Evolutionary conservation across 1,284 basidiomycete species (phyloP).

Genomic region (Cutaneotrichosporon sp.): DNA sequence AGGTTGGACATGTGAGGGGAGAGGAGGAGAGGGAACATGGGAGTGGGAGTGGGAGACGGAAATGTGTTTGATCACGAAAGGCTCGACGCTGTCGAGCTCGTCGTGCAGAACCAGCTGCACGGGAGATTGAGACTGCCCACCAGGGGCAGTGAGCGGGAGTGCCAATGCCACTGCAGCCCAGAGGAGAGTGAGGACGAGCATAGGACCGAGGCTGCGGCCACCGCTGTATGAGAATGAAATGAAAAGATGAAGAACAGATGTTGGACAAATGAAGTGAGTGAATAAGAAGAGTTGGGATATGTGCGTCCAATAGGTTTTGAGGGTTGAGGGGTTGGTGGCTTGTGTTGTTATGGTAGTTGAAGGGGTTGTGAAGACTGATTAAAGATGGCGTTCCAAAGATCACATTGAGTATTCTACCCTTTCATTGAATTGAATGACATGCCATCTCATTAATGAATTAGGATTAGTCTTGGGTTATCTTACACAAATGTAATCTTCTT

Average conservation of each 20-base stretch:
- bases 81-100: not conserved
- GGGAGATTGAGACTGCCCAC: not conserved
- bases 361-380: not conserved
- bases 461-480: no score
- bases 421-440: no score
- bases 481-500: no score
- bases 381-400: no score
- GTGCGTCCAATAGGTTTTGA: not conserved
- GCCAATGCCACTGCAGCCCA: not conserved
- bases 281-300: not conserved
- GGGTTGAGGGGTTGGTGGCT: not conserved
- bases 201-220: not conserved
- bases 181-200: not conserved
- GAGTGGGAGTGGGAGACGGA: not conserved
- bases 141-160: not conserved
- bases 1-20: not conserved
- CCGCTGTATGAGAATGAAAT: not conserved
- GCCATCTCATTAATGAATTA: no score
- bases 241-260: not conserved
- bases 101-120: not conserved
- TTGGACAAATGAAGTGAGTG: not conserved
- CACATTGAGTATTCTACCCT: no score
- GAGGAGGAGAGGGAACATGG: not conserved
- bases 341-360: not conserved
- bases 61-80: not conserved